Percentiles rank a stretch among this genome's conserved stretches.
Evolutionary conservation across 2,329 filamentous ascomycete species (phyloP).

Genomic region (Microascus cirrosus): DNA sequence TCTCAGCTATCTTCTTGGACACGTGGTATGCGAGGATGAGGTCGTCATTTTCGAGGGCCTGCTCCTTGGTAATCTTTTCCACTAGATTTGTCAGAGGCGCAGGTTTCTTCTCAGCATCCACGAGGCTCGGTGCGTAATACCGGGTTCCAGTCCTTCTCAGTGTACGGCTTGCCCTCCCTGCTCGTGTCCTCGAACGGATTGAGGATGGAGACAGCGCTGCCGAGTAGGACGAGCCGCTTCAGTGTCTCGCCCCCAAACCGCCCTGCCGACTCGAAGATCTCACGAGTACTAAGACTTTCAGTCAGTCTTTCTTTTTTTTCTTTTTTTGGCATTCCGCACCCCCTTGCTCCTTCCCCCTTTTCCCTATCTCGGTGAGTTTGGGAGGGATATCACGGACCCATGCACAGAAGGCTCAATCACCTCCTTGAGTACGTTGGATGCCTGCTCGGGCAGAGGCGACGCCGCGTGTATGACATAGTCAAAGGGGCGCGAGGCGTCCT

Average conservation of each 20-base stretch:
- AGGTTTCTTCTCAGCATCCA: slow-evolving; percentile 28
- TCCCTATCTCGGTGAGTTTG: neutral
- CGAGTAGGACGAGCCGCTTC: slow-evolving; percentile 55
- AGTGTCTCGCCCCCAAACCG: slow-evolving; percentile 13
- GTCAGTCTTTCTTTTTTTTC: neutral
- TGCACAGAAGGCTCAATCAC: slow-evolving; percentile 32
- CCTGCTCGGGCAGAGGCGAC: slow-evolving; percentile 23
- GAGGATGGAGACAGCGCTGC: slow-evolving; percentile 40
- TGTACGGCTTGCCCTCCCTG: slow-evolving; percentile 35
- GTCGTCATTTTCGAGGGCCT: slow-evolving; percentile 7
- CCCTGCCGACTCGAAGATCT: slow-evolving; percentile 23
- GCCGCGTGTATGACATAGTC: neutral
- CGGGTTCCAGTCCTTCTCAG: slow-evolving; percentile 45
- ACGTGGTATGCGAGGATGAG: slow-evolving; percentile 22
- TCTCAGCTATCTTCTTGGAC: slow-evolving; percentile 22
- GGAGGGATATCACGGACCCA: slow-evolving; percentile 18
- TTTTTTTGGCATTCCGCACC: too few species aligned
- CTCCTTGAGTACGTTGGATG: slow-evolving; percentile 30
- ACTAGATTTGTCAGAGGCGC: slow-evolving; percentile 16
- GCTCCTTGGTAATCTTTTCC: neutral
- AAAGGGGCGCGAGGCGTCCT: neutral
- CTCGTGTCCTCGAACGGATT: slow-evolving; percentile 32
- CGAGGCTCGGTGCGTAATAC: slow-evolving; percentile 15
- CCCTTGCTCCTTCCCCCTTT: too few species aligned
- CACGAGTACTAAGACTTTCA: slow-evolving; percentile 1